Conservation (phyloP, 2,329 filamentous ascomycete genomes). For the Cytospora piceicola region DNA sequence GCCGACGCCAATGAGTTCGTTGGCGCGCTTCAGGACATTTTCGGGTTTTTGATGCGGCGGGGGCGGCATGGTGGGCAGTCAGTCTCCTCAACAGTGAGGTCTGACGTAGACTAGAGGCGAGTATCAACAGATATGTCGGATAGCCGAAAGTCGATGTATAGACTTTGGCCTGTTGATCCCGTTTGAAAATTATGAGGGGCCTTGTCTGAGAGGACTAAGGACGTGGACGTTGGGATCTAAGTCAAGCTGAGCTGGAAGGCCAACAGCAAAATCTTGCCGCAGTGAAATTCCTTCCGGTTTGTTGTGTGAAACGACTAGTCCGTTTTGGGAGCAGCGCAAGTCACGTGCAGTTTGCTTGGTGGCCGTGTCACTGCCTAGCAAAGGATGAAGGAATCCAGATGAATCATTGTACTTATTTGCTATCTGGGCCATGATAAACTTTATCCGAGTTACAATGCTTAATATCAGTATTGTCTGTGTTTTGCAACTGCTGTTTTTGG, state of each 20-base stretch:
- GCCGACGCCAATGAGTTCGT: constrained; percentile 97
- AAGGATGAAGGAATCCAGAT: neutral
- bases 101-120: constrained; percentile 8
- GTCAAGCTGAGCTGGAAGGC: constrained; percentile 3
- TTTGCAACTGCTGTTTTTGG: neutral
- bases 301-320: constrained; percentile 24
- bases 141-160: constrained; percentile 19
- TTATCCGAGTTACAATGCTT: neutral
- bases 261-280: constrained; percentile 17
- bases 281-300: constrained; percentile 15
- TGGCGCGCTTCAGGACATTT: constrained; percentile 97
- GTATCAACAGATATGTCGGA: constrained; percentile 19
- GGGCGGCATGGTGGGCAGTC: constrained; percentile 66
- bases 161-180: constrained; percentile 26
- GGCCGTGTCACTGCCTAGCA: neutral
- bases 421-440: neutral
- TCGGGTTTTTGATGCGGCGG: constrained; percentile 97
- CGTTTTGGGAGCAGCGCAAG: constrained; percentile 2
- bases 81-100: constrained; percentile 19
- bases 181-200: constrained; percentile 13
- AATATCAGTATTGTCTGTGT: neutral
- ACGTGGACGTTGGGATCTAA: neutral
- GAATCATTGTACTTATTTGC: too few relatives aligned
- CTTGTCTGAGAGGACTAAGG: constrained; percentile 15
- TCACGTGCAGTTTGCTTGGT: constrained; percentile 12